Evolutionary conservation across 768 basidiomycete genomes (phyloP).

Genomic region (Russula dissimulans): DNA sequence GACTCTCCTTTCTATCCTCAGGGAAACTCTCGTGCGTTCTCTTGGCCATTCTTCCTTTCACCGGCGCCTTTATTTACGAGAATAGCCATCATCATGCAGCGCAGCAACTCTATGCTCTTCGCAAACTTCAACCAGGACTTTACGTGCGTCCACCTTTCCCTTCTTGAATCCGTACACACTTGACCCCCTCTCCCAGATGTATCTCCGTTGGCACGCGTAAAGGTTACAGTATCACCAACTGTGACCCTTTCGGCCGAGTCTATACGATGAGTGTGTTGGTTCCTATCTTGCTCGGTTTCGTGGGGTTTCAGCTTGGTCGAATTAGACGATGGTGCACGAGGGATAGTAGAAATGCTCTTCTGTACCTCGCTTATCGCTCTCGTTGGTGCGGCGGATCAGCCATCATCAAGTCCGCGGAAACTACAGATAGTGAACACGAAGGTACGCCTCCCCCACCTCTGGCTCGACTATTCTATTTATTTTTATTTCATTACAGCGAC

Average conservation of each 20-base stretch:
- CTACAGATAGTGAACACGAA: slow-evolving; percentile 99
- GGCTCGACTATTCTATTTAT: neutral
- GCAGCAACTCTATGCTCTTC: slow-evolving; percentile 51
- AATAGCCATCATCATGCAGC: slow-evolving; percentile 12
- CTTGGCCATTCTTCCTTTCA: neutral
- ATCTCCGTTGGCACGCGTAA: slow-evolving; percentile 91
- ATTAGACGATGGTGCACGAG: slow-evolving; percentile 83
- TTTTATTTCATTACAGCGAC: slow-evolving; percentile 34
- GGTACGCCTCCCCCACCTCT: slow-evolving; percentile 35
- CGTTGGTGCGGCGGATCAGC: slow-evolving; percentile 91
- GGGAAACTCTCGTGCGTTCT: neutral
- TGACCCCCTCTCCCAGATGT: slow-evolving; percentile 40
- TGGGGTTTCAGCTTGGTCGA: neutral
- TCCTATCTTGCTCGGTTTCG: neutral
- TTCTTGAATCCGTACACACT: neutral
- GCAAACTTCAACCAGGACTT: slow-evolving; percentile 99
- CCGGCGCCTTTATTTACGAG: neutral
- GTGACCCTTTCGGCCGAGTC: slow-evolving; percentile 94
- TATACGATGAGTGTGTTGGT: slow-evolving; percentile 82
- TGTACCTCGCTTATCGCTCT: slow-evolving; percentile 96
- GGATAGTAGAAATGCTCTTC: slow-evolving; percentile 99
- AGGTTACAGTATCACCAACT: slow-evolving; percentile 96
- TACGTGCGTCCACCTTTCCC: slow-evolving; percentile 44
- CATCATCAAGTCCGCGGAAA: slow-evolving; percentile 82
- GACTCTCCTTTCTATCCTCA: neutral